Base-by-base conservation (phyloP, 2,329 filamentous ascomycete species). In the Aureobasidium sp. region DNA sequence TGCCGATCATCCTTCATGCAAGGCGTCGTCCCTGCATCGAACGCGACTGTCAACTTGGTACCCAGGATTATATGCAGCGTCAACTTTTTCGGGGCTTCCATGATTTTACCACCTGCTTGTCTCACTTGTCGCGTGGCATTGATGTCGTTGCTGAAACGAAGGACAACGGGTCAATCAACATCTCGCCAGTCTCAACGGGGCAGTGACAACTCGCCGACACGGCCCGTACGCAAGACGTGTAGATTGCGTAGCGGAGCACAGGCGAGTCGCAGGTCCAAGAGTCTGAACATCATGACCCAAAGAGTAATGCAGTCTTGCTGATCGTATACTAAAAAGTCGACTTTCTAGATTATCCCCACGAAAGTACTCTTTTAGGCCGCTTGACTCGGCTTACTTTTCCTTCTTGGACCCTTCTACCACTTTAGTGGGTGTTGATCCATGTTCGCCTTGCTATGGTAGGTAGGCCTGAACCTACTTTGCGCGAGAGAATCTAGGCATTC, bases 201-300 rank as follows among this genome's bases (percentile, higher is more conserved):
- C 33, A 29, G 25, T 20, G 51, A 55, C 51, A 40, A 15, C n/a
- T 40, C 13, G 36, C 16, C 48, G 27, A 55, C 33, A 20, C 33
- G n/a, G 51, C 16, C 51, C 33, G 33, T 15, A 16, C 7, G 23
- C 33, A 9, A 36, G 23, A 11, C n/a, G 23, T 25, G 23, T 42
- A 55, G 23, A 55, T 55, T 55, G 36, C 51, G 51, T 42, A 55
- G 33, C 33, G 13, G 18, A 40, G 51, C 51, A 55, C 51, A 42
- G 51, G 25, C 27, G 51, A n/a, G 18, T 13, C 2, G 2, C 3
- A 16, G 51, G 51, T 40, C 51, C 13, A 15, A 55, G 51, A 2
- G 23, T 42, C 13, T 9, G 51, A 55, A 27, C 33, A 55, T 55
- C 51, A 27, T 53, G n/a, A 27, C 51, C 51, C n/a, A 55, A 40